Base-by-base conservation (phyloP, 805 yeast genomes). In the Tetrapisispora namnaoensis region DNA sequence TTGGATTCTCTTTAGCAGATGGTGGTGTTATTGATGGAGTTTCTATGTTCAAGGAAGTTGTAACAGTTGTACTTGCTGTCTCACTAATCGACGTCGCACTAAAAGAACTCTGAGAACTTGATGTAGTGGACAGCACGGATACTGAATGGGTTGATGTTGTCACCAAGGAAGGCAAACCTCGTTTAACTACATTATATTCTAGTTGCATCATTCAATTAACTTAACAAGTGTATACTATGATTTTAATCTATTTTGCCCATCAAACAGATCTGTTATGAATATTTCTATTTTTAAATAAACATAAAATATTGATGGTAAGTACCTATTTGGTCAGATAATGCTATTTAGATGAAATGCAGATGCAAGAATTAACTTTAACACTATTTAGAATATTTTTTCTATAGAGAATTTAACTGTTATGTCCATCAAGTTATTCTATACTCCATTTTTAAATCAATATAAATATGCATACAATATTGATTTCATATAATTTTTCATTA, bases 1-100 rank as follows among this genome's bases (percentile, higher is more conserved):
- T 80, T 11, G 95, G 95, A 63, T 87, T 87, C 45, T 73, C 67
- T 17, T 55, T 56, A 38, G 77, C 72, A 1, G 82, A 69, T 0
- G 95, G 95, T 1, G 72, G 73, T 9, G 68, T 63, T 28, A 71
- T 68, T 1, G 65, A 59, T 2, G 73, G 72, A 55, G 62, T 58
- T 1, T 59, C 42, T 2, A 58, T 42, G 8, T 61, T 46, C 3
- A 61, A 42, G 3, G 53, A 47, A 10, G 37, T 39, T 14, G 42
- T 34, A 24, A 24, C 28, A 6, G 28, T 24, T 24, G n/a, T n/a
- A n/a, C 8, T 4, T 24, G 4, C 8, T 24, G 8, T 24, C 8
- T 8, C 28, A 24, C 28, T 24, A 24, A 24, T 24, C 28, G 28
- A 24, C 8, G 28, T 24, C 28, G 28, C 28, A 10, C 61, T 46